These are phyloP conservation scores for Tetraselmis striata DNA, from an alignment of 139 green algal species.

Conservation along the genomic window DNA sequence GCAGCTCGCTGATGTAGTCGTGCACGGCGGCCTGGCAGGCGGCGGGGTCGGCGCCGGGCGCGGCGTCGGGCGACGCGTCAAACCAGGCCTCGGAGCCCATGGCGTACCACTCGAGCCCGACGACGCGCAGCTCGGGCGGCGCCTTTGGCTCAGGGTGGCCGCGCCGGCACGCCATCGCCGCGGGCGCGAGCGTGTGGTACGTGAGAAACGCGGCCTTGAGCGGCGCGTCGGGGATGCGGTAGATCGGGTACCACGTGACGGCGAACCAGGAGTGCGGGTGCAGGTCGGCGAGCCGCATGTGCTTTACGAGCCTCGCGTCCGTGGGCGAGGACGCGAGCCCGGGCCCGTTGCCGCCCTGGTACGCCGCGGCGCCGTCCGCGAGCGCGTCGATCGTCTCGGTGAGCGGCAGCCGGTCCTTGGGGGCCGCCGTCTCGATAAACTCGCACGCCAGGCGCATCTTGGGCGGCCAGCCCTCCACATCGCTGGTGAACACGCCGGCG, in stretches of 20 bases:
- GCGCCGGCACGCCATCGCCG: neutral
- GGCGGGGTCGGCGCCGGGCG: neutral
- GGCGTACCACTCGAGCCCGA: neutral
- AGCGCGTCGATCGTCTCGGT: constrained; percentile 48
- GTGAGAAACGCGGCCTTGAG: constrained; percentile 77
- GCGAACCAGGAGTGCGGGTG: constrained; percentile 79
- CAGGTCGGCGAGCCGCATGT: constrained; percentile 48
- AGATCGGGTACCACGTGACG: constrained; percentile 82
- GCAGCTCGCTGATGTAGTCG: neutral
- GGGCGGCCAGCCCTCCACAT: constrained; percentile 54
- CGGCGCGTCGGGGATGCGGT: constrained; percentile 77
- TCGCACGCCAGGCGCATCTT: constrained; percentile 55
- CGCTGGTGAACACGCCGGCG: constrained; percentile 37
- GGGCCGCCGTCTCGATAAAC: constrained; percentile 56
- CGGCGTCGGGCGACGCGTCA: neutral
- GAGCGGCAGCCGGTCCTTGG: constrained; percentile 59
- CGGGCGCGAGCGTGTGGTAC: constrained; percentile 56
- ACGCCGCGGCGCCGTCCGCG: constrained; percentile 4
- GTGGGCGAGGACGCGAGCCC: neutral
- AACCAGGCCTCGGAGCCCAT: neutral
- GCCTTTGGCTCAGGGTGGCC: no score
- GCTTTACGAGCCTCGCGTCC: constrained; percentile 27
- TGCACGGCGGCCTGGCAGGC: neutral
- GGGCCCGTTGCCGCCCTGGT: neutral
- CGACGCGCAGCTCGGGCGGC: neutral